phyloP scores from a whole-genome alignment of 495 filamentous ascomycete species.

The Parathielavia appendiculata region DNA sequence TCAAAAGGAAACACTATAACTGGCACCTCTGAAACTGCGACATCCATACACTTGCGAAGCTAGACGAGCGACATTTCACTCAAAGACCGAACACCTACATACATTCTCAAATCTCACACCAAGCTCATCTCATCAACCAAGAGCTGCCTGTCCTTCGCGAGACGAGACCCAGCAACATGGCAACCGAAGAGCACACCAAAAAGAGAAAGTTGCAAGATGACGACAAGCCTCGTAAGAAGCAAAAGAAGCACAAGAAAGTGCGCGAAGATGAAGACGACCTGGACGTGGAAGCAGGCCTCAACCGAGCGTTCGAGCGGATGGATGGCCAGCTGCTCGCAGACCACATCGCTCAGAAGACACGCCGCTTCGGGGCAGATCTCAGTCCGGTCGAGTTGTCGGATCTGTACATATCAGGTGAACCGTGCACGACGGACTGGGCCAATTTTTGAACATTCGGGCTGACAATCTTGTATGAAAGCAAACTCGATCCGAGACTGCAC shows the following conservation, averaged over 20 bases:
- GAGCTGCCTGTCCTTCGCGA: background rate
- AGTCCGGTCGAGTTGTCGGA: slow-evolving; percentile 80
- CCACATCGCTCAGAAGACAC: slow-evolving; percentile 71
- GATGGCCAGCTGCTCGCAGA: slow-evolving; percentile 79
- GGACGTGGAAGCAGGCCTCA: slow-evolving; percentile 62
- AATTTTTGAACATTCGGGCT: background rate
- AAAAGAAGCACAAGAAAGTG: slow-evolving; percentile 53
- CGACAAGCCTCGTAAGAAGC: slow-evolving; percentile 30
- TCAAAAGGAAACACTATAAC: background rate
- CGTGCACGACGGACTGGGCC: background rate
- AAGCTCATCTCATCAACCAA: background rate
- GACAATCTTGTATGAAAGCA: slow-evolving; percentile 18
- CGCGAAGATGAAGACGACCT: slow-evolving; percentile 54
- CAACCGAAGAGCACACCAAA: slow-evolving; percentile 27
- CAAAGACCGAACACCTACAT: too few species aligned
- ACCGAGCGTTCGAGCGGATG: slow-evolving; percentile 75
- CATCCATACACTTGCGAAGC: background rate
- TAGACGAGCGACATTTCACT: too few species aligned
- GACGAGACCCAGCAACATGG: slow-evolving; percentile 12
- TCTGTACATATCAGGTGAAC: slow-evolving; percentile 70
- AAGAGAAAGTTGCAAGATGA: slow-evolving; percentile 39
- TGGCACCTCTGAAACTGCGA: too few species aligned
- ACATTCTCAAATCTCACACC: too few species aligned
- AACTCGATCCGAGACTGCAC: slow-evolving; percentile 61
- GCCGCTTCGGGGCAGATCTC: slow-evolving; percentile 70